Evolutionary conservation across 225 moss, liverwort and hornwort genomes (phyloP), one percentile per base, ranked within the genome.

Genomic region (Marchantia polymorpha): DNA sequence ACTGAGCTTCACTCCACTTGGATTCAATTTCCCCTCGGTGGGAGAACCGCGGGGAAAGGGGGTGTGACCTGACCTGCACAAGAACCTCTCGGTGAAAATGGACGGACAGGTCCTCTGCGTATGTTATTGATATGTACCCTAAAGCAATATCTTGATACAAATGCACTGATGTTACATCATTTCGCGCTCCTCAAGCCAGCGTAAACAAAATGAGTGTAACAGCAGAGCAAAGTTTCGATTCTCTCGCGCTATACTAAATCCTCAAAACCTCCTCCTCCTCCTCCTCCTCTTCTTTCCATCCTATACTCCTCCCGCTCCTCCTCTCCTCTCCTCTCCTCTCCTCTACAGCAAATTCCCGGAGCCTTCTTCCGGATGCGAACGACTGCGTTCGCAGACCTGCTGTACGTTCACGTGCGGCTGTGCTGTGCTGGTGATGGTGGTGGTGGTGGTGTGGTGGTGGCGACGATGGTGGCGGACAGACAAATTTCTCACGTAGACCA

Each of bases 141-240:
- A 54, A 74, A 75, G 71, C 13, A 56, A 58, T 30, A 72, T 81
- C 54, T 70, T 71, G 66, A 53, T 84, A 84, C 83, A 84, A 78
- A 73, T 82, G 87, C 82, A 77, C 80, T 90, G 90, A 79, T 92
- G 91, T 92, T 91, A 86, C 91, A 87, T 90, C 91, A 91, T 91
- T 92, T 92, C 78, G 87, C 86, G 91, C 87, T 86, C 85, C 79
- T 78, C 72, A 84, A 82, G 79, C 83, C 81, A 84, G 80, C 82
- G 74, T 84, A 52, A 85, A 87, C 91, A 85, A 91, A 92, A 92
- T 91, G 92, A 91, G 77, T 87, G 85, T 87, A 91, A 91, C 92
- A 92, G 87, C 91, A 92, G 79, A 72, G 83, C 80, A 81, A 82
- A 78, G 77, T 54, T 60, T 49, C 69, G 56, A 47, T 51, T 60